Evolutionary conservation across 305 asterid genomes (phyloP).

Genomic region (Rubia peregrina): DNA sequence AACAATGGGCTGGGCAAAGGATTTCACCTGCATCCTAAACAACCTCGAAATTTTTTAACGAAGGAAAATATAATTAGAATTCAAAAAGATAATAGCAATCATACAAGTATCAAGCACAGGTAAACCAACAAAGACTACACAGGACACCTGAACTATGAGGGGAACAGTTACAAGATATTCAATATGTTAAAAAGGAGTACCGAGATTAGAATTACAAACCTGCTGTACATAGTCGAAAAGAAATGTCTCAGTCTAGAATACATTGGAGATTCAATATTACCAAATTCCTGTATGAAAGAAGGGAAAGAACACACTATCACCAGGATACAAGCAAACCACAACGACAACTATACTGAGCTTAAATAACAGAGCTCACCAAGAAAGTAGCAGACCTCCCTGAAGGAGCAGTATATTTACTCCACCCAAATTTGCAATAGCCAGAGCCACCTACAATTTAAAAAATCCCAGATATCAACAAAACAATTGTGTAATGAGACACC

Average conservation of each 20-base stretch:
- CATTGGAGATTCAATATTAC: constrained; percentile 92
- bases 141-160: neutral
- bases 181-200: neutral
- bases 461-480: neutral
- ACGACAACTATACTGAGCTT: constrained; percentile 17
- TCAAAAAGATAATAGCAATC: constrained; percentile 8
- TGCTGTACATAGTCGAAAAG: constrained; percentile 82
- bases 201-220: constrained; percentile 34
- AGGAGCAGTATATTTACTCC: constrained; percentile 91
- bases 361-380: constrained; percentile 47
- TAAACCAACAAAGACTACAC: neutral
- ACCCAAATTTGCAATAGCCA: constrained; percentile 93
- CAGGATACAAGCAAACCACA: neutral
- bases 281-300: constrained; percentile 67
- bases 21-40: constrained; percentile 96
- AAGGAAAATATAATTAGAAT: constrained; percentile 10
- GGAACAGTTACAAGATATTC: neutral
- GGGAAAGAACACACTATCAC: constrained; percentile 9
- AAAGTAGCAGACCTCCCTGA: constrained; percentile 95
- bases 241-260: constrained; percentile 84
- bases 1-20: constrained; percentile 77
- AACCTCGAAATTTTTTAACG: constrained; percentile 10
- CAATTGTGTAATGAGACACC: neutral
- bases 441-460: constrained; percentile 62
- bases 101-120: constrained; percentile 8